Evolutionary conservation across 2,329 filamentous ascomycete genomes (phyloP), one percentile per base, ranked within the genome.

Genomic region (Beauveria sp.): DNA sequence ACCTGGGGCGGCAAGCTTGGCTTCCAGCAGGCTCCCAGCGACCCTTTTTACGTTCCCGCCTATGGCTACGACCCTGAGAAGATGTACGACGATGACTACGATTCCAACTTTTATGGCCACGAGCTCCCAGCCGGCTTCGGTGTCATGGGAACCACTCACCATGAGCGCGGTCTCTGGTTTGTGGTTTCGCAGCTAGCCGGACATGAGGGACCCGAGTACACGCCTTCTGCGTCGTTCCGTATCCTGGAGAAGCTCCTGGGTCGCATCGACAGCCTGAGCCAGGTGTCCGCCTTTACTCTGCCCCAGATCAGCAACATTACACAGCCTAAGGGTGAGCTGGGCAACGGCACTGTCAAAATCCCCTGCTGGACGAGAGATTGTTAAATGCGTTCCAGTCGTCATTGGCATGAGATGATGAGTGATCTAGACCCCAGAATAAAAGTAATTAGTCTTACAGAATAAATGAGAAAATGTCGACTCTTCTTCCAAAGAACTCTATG

Each of bases 241-340:
- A 87, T 90, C 62, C 71, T 95, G 22, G 90, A 95, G 77, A 88
- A 89, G 68, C 71, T 95, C 67, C 78, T 96, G 1, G 90, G 90
- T 0, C 77, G 89, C 45, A 84, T 92, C 10, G 75, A 83, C 5
- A 83, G 77, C 63, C 69, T 90, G 66, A 75, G 69, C 12, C 73
- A 74, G 14, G 76, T 70, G 1, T 69, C 59, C 16, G 69, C 77
- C 0, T 81, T 82, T 31, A 73, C 72, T 3, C 70, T 69, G 10
- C 67, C 68, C 0, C 31, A 64, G 51, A 26, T 69, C 26, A 45
- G 60, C 20, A 66, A 66, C 22, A 38, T 66, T 10, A 45, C 53
- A 14, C 69, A 70, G 63, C 38, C 53, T 14, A n/a, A 55, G 48
- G 50, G 48, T 40, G 58, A 67, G 1, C 46, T 70, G 42, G 69